Evolutionary conservation across 352 stramenopile species (phyloP), one percentile per base, ranked within the genome.

Genomic region (Phytophthora europaea): DNA sequence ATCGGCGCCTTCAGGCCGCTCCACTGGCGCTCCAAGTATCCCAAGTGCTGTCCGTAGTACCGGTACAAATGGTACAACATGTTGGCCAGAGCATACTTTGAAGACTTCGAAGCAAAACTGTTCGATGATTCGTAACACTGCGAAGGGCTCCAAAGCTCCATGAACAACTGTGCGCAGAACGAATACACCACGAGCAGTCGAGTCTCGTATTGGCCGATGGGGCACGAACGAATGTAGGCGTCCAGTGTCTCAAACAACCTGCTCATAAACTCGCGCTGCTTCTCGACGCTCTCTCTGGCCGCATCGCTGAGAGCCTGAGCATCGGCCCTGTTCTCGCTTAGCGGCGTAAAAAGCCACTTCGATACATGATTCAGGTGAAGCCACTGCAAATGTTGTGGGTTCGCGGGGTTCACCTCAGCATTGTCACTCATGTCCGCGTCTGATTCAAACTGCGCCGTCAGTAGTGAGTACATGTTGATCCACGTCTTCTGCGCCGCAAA

Each of bases 21-120:
- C 89, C 83, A 94, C 87, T 97, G 81, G 72, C 83, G 92, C 66
- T 94, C 73, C 60, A 97, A 79, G 71, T 90, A 94, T 2, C 70
- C 77, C 31, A 95, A 68, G 51, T 97, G 98, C 76, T 99, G 95
- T 3, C 78, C 83, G 74, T 99, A 99, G 80, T 99, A 99, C 28
- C 93, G 84, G 67, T 95, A 97, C 58, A 99, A 80, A 69, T 98
- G 91, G 72, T 94, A 95, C 57, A 99, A 67, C 70, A 99, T 89
- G 59, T 94, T 97, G 7, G 84, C 93, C 26, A 98, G 68, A 34
- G 83, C 79, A 50, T 90, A 86, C 15, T 81, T 82, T 0, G 66
- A 84, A 43, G 72, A 75, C 45, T 70, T 71, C 7, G 51, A 20
- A 18, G 53, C 34, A 34, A 67, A 57, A n/a, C 66, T 54, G 54